Evolutionary conservation across 345 rosid genomes (phyloP).

Genomic region (Acer saccharum): DNA sequence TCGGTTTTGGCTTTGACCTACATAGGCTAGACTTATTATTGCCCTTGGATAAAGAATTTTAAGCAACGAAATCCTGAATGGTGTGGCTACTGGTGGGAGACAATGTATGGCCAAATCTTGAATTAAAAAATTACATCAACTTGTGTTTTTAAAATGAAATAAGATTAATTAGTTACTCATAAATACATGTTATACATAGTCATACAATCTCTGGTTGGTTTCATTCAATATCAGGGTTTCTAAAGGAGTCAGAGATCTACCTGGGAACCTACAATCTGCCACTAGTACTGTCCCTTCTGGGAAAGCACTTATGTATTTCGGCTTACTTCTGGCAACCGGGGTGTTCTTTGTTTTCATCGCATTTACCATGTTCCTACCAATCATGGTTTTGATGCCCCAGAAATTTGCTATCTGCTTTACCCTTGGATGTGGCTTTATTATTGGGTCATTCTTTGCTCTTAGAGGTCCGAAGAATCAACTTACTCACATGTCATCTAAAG

Average conservation of each 20-base stretch:
- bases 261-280: constrained; percentile 80
- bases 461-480: constrained; percentile 84
- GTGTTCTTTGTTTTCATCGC: constrained; percentile 83
- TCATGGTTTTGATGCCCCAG: constrained; percentile 93
- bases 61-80: background rate
- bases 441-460: constrained; percentile 86
- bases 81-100: background rate
- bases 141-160: background rate
- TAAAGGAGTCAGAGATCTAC: constrained; percentile 85
- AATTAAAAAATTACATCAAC: background rate
- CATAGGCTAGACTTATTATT: background rate
- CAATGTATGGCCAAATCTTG: background rate
- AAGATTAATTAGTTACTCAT: background rate
- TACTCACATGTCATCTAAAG: constrained; percentile 82
- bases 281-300: constrained; percentile 90
- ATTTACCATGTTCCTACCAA: constrained; percentile 93
- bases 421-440: constrained; percentile 79
- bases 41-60: background rate
- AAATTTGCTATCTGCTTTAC: constrained; percentile 94
- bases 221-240: constrained; percentile 56
- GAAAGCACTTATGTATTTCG: constrained; percentile 81
- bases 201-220: constrained; percentile 16
- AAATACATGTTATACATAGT: background rate
- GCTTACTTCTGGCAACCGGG: constrained; percentile 74
- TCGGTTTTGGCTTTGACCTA: no score